Base-by-base conservation (phyloP, 2,329 filamentous ascomycete genomes). In the Ceratocystis alfenasii region DNA sequence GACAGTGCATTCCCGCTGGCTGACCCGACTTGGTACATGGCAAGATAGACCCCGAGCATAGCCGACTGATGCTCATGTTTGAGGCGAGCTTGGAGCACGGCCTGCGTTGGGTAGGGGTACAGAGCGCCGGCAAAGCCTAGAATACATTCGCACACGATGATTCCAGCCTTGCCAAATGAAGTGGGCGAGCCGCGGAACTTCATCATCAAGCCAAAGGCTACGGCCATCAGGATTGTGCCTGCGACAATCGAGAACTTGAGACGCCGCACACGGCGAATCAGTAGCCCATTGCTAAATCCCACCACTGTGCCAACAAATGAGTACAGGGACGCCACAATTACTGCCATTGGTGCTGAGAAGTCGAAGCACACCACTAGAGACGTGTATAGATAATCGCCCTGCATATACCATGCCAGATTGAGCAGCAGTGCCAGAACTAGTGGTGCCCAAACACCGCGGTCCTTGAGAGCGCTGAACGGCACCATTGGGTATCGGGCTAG, bases 151-250 rank as follows among this genome's bases (percentile, higher is more conserved):
- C 80, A 83, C 15, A 80, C 83, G 67, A 87, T 82, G 65, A 87
- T 77, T 25, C 84, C 85, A 1, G 79, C 76, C 65, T 82, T 76
- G 67, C 74, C 77, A 8, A 76, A 72, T 0, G 70, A 65, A 15
- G 70, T 73, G 10, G 76, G 70, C 5, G 79, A 78, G 46, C 83
- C 83, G n/a, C 85, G 82, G 76, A 78, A 87, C 69, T 78, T 77
- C 70, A 87, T 86, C 22, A 87, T 75, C 0, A 87, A 77, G 6
- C 84, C 85, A 69, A 86, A 87, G 0, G 84, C 83, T n/a, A 85
- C 81, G 70, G 84, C 76, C 74, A 84, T 87, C 2, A 87, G 76
- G 5, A 76, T 73, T 1, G 83, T 85, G 41, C 85, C 85, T 30
- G 75, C 74, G 45, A 87, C 73, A 71, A 87, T 85, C 72, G 87